phyloP scores from a whole-genome alignment of 805 yeast genomes.

The Clavispora vitiphila region DNA sequence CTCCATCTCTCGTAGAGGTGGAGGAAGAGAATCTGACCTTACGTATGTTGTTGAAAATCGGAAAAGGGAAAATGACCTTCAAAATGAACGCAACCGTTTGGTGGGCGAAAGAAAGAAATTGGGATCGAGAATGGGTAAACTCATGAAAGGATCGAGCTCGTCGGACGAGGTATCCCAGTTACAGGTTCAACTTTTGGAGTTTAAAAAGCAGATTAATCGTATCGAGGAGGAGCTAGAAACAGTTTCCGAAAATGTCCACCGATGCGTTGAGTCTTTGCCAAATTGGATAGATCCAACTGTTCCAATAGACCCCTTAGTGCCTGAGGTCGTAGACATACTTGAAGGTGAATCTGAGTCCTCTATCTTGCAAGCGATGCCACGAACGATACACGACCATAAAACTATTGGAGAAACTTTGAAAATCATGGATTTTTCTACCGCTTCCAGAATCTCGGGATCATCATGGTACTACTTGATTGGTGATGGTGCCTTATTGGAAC shows the following conservation, averaged over 20 bases:
- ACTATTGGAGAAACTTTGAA: conserved; percentile 63
- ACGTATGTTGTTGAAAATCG: conserved; percentile 24
- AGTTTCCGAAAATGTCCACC: conserved; percentile 33
- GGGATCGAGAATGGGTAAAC: conserved; percentile 21
- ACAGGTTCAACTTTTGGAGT: conserved; percentile 15
- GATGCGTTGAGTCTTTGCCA: conserved; percentile 52
- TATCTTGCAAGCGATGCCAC: conserved; percentile 13
- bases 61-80: conserved; percentile 18
- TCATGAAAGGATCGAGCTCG: conserved; percentile 13
- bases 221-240: conserved; percentile 20
- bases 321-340: conserved; percentile 46
- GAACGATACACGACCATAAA: conserved; percentile 52
- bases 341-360: conserved; percentile 39
- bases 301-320: conserved; percentile 32
- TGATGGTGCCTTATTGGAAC: conserved; percentile 85
- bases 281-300: conserved; percentile 53
- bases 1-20: conserved; percentile 26
- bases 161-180: conserved; percentile 8
- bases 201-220: conserved; percentile 22
- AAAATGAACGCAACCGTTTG: conserved; percentile 20
- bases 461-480: conserved; percentile 84
- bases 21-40: conserved; percentile 15
- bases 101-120: conserved; percentile 24
- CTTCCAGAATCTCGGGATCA: conserved; percentile 72
- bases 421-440: conserved; percentile 64